Percentiles rank a stretch among this genome's conserved stretches.
Evolutionary conservation across 768 basidiomycete species (phyloP).

Genomic region (Termitomyces titanicus): DNA sequence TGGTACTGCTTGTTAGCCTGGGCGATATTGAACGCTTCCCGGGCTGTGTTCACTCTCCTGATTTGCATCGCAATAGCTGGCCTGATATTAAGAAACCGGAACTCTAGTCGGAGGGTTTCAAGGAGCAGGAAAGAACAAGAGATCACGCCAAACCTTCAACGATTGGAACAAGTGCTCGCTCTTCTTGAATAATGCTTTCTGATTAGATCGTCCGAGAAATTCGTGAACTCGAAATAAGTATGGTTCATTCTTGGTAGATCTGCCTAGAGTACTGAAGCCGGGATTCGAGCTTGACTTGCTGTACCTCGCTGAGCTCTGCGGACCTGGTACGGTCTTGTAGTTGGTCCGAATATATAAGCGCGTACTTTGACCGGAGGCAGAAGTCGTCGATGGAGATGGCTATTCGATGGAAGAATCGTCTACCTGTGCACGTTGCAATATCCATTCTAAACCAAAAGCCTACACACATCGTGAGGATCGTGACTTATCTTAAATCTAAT

Average conservation of each 20-base stretch:
- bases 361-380: not conserved
- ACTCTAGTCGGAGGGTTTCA: not conserved
- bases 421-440: slow-evolving; percentile 3
- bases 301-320: not conserved
- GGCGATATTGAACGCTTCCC: no score
- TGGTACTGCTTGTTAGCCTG: slow-evolving; percentile 55
- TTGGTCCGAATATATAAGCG: slow-evolving; percentile 1
- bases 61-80: slow-evolving; percentile 69
- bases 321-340: not conserved
- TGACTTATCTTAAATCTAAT: no score
- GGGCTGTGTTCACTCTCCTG: slow-evolving; percentile 52
- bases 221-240: slow-evolving; percentile 72
- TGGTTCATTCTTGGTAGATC: slow-evolving; percentile 52
- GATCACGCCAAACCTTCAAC: slow-evolving; percentile 47
- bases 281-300: slow-evolving; percentile 8
- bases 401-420: no score
- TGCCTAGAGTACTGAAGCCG: slow-evolving; percentile 19
- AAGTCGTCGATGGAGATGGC: not conserved
- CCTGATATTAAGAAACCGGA: slow-evolving; percentile 52
- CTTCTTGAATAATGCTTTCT: slow-evolving; percentile 57
- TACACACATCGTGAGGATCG: no score
- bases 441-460: no score
- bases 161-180: no score
- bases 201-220: slow-evolving; percentile 66
- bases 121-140: not conserved